A percentile compares a stretch with the other conserved stretches of the same genome.
These are phyloP conservation scores for Moesziomyces parantarcticus DNA, from an alignment of 1,284 basidiomycete species.

Conservation along the genomic window DNA sequence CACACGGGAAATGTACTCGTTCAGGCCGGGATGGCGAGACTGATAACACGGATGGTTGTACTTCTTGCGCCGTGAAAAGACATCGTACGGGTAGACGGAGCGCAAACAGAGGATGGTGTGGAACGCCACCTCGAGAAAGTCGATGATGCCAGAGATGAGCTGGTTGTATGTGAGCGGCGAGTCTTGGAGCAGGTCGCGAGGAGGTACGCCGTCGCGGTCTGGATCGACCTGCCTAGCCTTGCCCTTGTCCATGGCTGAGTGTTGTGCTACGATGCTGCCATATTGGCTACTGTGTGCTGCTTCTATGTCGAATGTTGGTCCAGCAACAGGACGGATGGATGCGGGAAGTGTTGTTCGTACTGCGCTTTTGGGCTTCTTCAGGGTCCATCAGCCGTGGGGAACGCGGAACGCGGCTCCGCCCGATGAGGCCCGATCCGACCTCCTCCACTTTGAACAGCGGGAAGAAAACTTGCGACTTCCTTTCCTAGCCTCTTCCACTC, in stretches of 20 bases:
- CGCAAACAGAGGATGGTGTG: conserved; percentile 91
- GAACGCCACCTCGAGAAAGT: conserved; percentile 82
- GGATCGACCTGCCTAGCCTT: conserved; percentile 32
- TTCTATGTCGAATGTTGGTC: not conserved
- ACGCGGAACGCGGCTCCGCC: too few species aligned
- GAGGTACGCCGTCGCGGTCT: conserved; percentile 9
- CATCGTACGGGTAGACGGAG: conserved; percentile 85
- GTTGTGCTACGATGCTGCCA: not conserved
- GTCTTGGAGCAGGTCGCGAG: conserved; percentile 34
- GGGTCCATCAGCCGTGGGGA: too few species aligned
- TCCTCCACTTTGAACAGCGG: too few species aligned
- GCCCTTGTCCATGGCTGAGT: conserved; percentile 36
- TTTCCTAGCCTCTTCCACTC: too few species aligned
- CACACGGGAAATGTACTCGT: conserved; percentile 85
- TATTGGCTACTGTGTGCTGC: not conserved
- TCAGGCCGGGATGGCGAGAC: conserved; percentile 85
- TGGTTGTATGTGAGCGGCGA: conserved; percentile 52
- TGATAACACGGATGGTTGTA: conserved; percentile 90
- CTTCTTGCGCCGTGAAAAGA: conserved; percentile 86
- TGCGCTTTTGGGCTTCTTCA: too few species aligned
- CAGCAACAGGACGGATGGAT: not conserved
- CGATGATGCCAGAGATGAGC: conserved; percentile 39
- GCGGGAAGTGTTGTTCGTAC: too few species aligned
- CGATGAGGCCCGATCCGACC: too few species aligned
- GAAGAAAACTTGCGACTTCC: too few species aligned